These are phyloP conservation scores for Coemansia sp. DNA, from an alignment of 192 early-diverging fungal genomes.

Conservation along the genomic window DNA sequence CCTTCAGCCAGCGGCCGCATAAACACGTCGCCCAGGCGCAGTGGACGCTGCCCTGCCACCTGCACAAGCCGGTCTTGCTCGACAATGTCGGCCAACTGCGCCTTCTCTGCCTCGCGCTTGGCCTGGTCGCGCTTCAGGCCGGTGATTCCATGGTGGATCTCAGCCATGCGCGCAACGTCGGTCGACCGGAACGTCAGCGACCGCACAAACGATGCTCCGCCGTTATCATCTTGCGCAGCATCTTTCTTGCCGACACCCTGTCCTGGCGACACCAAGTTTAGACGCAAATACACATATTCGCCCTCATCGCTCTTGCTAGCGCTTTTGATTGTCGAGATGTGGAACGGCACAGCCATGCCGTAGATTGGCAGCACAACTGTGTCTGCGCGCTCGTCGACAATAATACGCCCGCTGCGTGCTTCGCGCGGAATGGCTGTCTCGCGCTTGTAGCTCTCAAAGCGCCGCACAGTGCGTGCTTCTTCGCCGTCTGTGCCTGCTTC, in stretches of 20 bases:
- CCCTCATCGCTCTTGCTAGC: constrained; percentile 92
- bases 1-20: constrained; percentile 86
- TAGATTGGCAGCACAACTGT: constrained; percentile 93
- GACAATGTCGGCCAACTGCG: constrained; percentile 94
- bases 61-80: constrained; percentile 88
- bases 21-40: constrained; percentile 85
- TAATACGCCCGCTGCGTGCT: constrained; percentile 74
- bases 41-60: constrained; percentile 69
- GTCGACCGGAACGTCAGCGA: constrained; percentile 88
- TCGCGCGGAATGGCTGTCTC: constrained; percentile 84
- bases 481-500: constrained; percentile 60
- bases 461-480: constrained; percentile 71
- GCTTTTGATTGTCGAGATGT: constrained; percentile 94
- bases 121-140: constrained; percentile 89
- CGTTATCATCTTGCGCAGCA: constrained; percentile 78
- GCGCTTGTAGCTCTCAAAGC: constrained; percentile 94
- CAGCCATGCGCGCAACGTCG: constrained; percentile 75
- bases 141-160: constrained; percentile 80
- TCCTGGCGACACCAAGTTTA: constrained; percentile 95
- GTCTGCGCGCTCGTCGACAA: constrained; percentile 84
- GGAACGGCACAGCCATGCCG: constrained; percentile 96
- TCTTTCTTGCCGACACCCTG: constrained; percentile 92
- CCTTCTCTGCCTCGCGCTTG: constrained; percentile 92
- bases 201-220: constrained; percentile 85
- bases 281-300: constrained; percentile 81